Percentiles rank a stretch among this genome's conserved stretches.
Conservation (phyloP, 2,329 filamentous ascomycete species). For the Trichoderma sp. region DNA sequence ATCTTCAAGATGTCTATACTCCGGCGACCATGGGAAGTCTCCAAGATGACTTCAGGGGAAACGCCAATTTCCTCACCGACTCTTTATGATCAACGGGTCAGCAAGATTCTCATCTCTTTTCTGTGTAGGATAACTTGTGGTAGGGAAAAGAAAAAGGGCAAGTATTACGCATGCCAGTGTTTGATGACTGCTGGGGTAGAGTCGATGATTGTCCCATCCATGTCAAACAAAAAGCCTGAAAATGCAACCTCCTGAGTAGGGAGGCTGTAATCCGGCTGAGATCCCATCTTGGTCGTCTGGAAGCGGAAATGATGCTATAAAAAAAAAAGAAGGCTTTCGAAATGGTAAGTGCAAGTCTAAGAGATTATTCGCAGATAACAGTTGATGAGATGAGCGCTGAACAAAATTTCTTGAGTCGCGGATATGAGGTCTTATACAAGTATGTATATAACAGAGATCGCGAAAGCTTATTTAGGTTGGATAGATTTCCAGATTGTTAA, state of each 20-base stretch:
- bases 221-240: conserved; percentile 68
- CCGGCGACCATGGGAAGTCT: conserved; percentile 87
- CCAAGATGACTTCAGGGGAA: conserved; percentile 79
- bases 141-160: neutral
- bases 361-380: neutral
- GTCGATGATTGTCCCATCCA: conserved; percentile 85
- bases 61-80: conserved; percentile 83
- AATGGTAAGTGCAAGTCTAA: neutral
- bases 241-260: conserved; percentile 54
- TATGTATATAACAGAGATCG: neutral
- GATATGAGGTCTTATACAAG: conserved; percentile 18
- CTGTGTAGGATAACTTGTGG: neutral
- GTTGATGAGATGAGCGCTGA: neutral
- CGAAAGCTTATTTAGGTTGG: conserved; percentile 13
- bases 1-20: conserved; percentile 84
- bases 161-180: conserved; percentile 70
- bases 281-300: conserved; percentile 39
- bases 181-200: conserved; percentile 77
- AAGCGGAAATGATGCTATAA: neutral
- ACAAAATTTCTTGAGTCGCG: neutral
- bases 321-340: neutral
- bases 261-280: conserved; percentile 46
- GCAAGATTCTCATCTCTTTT: neutral
- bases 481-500: conserved; percentile 6
- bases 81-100: conserved; percentile 46